Conservation (phyloP, 192 early-diverging fungal species). For the Entomortierella beljakovae region DNA sequence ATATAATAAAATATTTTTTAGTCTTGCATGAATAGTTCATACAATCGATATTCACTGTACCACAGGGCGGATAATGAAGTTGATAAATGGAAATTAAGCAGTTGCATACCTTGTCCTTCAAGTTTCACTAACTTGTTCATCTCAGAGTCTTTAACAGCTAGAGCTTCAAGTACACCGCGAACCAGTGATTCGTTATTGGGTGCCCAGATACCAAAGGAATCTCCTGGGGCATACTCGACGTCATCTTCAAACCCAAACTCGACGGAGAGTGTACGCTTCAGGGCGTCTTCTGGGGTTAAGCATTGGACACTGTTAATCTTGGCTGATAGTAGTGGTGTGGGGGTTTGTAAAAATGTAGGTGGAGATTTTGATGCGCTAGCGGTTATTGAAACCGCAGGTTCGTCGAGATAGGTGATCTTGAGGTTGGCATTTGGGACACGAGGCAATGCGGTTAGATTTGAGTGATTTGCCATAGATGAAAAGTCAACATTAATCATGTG, state of each 20-base stretch:
- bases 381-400: background rate
- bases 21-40: background rate
- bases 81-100: background rate
- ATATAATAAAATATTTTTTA: background rate
- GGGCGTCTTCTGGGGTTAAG: slow-evolving; percentile 71
- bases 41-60: no score
- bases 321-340: slow-evolving; percentile 60
- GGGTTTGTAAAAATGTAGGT: slow-evolving; percentile 62
- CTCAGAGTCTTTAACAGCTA: slow-evolving; percentile 62
- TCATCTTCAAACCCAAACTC: slow-evolving; percentile 67
- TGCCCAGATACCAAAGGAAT: slow-evolving; percentile 89
- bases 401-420: slow-evolving; percentile 49
- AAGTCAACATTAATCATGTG: slow-evolving; percentile 57
- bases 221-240: slow-evolving; percentile 75
- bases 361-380: slow-evolving; percentile 1
- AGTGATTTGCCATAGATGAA: slow-evolving; percentile 56
- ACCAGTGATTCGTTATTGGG: slow-evolving; percentile 86
- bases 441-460: slow-evolving; percentile 69
- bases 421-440: slow-evolving; percentile 60
- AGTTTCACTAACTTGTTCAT: slow-evolving; percentile 49
- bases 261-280: slow-evolving; percentile 77
- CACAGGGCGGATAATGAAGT: background rate
- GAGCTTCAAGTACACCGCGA: slow-evolving; percentile 65
- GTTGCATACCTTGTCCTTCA: slow-evolving; percentile 47
- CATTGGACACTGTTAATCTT: slow-evolving; percentile 64